Evolutionary conservation across 2,329 filamentous ascomycete genomes (phyloP), one percentile per base, ranked within the genome.

Genomic region (Cladosporium sp.): DNA sequence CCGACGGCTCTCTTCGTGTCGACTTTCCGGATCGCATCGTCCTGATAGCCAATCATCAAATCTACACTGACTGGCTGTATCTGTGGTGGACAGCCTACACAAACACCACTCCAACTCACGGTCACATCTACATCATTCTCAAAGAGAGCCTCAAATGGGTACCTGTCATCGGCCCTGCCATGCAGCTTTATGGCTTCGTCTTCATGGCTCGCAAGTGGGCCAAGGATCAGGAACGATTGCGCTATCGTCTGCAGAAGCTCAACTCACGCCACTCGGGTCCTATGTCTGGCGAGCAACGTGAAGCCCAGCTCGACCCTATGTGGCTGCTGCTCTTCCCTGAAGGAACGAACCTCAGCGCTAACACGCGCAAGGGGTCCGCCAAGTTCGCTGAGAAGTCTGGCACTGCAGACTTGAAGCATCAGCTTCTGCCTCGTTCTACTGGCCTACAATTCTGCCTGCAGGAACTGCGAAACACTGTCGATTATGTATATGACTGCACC

Each of bases 161-260:
- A 7, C 91, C 91, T n/a, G 66, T 95, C 45, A 79, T 95, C 36
- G 91, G 91, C 1, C 84, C 83, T 52, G 91, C 88, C 45, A 95
- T 95, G 88, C 85, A 87, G 78, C 87, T 94, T 70, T 92, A 88
- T 70, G 84, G 89, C 65, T 96, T 96, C 79, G 90, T 96, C 70
- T 96, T 95, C 77, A 88, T 96, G 81, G 90, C 89, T n/a, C 85
- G 91, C 59, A 95, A 94, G 70, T 94, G 92, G 90, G 81, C 86
- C 4, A 86, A 84, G 20, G 91, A 96, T 69, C 84, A 87, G 67
- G 82, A 86, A 1, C 84, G 90, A 50, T 79, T 96, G 68, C 84
- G 86, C 15, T 83, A 93, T 70, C 84, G 90, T 1, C 76, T 96
- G 7, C 77, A 82, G 61, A 90, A 91, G 74, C 80, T 96, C 59